Base-by-base conservation (phyloP, 768 basidiomycete species). In the Leucosporidium creatinivorum region DNA sequence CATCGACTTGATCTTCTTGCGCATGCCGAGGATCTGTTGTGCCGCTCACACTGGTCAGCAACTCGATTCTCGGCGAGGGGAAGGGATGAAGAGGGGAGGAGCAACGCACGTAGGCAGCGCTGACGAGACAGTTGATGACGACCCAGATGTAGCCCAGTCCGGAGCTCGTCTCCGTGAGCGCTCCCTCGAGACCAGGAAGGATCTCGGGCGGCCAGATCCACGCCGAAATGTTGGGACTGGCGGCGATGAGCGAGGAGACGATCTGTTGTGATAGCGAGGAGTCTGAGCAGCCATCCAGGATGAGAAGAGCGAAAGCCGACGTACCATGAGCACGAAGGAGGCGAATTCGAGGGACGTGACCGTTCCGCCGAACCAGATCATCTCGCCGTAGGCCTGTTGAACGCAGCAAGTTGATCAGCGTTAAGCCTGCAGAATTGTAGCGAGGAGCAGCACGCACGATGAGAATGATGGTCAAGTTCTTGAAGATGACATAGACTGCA, bases 391-490 rank as follows among this genome's bases (percentile, higher is more conserved):
- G 10, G 96, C 56, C 52, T 54, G 52, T 25, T 25, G 28, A 10
- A 2, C 39, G 21, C 13, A 51, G 50, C 4, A 23, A 8, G 21
- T 3, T 3, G 50, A 3, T 51, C 10, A 51, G 50, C 50, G 39
- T 51, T 25, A n/a, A n/a, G n/a, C n/a, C n/a, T 51, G 8, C 21
- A 3, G 19, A 5, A 51, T 13, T 3, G 9, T 50, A 23, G 23
- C 50, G 50, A 51, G 7, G 8, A 25, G 50, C 25, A 28, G 17
- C 2, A 26, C 52, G 23, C 52, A 54, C 93, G 76, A 98, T 98
- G 31, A 99, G 84, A 72, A 99, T 98, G 75, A 98, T 99, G 23
- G 96, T 97, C 75, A 98, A 76, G 77, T 99, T 99, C 80, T 99
- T 99, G 85, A 98, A 98, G 71, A 99, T 98, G 1, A 96, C 98